Evolutionary conservation across 495 filamentous ascomycete genomes (phyloP).

Genomic region (Darksidea phi): DNA sequence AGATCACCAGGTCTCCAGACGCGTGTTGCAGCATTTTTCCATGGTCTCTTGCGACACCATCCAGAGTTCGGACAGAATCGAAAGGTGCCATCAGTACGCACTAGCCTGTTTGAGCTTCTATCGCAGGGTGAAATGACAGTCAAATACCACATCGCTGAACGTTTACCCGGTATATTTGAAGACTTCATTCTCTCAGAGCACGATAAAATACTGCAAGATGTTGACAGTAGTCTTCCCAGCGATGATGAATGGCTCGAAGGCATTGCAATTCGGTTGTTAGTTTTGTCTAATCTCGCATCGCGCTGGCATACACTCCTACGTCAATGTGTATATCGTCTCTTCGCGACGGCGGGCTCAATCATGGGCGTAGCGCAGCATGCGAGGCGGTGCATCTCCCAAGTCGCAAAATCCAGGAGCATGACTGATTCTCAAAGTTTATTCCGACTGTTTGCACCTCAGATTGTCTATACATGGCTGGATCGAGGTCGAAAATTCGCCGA

Average conservation of each 20-base stretch:
- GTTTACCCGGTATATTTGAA: constrained; percentile 74
- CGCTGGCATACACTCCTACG: constrained; percentile 77
- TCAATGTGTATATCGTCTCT: constrained; percentile 85
- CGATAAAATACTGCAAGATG: constrained; percentile 75
- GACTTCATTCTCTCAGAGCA: constrained; percentile 74
- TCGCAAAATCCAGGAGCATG: constrained; percentile 65
- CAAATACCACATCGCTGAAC: constrained; percentile 68
- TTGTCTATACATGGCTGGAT: constrained; percentile 90
- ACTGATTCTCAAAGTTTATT: constrained; percentile 67
- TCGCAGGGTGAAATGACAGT: constrained; percentile 65
- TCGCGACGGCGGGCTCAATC: constrained; percentile 77
- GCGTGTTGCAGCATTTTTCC: constrained; percentile 63
- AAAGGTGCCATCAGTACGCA: constrained; percentile 65
- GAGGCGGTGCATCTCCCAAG: constrained; percentile 61
- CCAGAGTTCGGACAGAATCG: constrained; percentile 59
- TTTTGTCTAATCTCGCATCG: constrained; percentile 71
- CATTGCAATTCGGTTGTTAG: constrained; percentile 77
- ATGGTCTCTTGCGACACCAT: constrained; percentile 62
- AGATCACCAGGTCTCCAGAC: constrained; percentile 68
- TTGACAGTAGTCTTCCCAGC: constrained; percentile 68
- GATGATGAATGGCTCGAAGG: constrained; percentile 73
- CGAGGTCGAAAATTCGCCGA: constrained; percentile 55
- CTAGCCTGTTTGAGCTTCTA: constrained; percentile 71
- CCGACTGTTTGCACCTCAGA: constrained; percentile 81
- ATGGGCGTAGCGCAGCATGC: constrained; percentile 65